Evolutionary conservation across 805 yeast genomes (phyloP).

Genomic region (Dipodascus albidus): DNA sequence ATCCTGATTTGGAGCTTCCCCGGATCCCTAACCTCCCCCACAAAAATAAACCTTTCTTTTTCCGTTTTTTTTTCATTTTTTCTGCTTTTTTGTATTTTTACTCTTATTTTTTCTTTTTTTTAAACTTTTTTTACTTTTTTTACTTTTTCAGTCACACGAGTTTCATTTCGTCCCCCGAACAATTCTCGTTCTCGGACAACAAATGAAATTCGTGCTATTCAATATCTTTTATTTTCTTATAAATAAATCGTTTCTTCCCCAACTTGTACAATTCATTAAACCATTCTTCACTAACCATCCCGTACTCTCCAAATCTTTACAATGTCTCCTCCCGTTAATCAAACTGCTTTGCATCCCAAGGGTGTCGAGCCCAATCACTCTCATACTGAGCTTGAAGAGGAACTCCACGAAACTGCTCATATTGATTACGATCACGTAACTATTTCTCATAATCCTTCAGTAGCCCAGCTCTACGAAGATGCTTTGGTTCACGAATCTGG

Average conservation of each 20-base stretch:
- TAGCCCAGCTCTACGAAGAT: constrained; percentile 89
- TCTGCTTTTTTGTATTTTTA: neutral
- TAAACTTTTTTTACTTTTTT: neutral
- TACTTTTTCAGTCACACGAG: neutral
- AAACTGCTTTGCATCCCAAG: constrained; percentile 31
- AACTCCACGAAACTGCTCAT: constrained; percentile 30
- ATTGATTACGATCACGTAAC: constrained; percentile 31
- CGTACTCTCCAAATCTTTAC: constrained; percentile 2
- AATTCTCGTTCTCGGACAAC: neutral
- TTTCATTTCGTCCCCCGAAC: neutral
- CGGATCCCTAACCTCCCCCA: neutral
- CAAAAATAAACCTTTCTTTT: neutral
- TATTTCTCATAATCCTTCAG: constrained; percentile 73
- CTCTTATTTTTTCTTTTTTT: no score
- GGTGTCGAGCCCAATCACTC: constrained; percentile 31
- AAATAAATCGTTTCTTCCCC: neutral
- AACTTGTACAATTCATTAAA: neutral
- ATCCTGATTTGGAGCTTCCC: neutral
- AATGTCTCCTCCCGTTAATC: constrained; percentile 29
- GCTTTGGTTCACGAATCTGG: constrained; percentile 75
- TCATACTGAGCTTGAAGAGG: constrained; percentile 31
- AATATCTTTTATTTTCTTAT: neutral
- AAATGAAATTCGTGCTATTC: neutral
- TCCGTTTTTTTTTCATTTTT: no score
- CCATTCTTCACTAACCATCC: no score